These are phyloP conservation scores for Candolleomyces aberdarensis DNA, from an alignment of 768 basidiomycete species.

Conservation along the genomic window DNA sequence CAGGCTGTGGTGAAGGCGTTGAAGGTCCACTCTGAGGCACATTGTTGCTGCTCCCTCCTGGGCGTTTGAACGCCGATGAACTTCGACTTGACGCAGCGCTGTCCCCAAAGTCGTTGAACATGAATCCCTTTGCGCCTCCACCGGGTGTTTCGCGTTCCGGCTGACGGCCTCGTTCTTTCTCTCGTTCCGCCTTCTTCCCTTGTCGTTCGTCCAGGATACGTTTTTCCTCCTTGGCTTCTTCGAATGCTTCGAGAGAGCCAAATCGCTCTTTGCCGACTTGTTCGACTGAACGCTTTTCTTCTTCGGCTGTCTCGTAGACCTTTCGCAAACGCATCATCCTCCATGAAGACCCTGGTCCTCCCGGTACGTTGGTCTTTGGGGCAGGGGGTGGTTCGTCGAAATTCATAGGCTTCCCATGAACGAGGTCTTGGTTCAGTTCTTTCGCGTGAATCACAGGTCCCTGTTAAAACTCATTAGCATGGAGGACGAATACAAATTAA, in stretches of 20 bases:
- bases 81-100: constrained; percentile 76
- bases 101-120: constrained; percentile 63
- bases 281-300: constrained; percentile 70
- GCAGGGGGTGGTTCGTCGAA: constrained; percentile 36
- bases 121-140: constrained; percentile 51
- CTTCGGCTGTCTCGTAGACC: constrained; percentile 87
- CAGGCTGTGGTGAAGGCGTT: constrained; percentile 53
- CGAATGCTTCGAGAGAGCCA: constrained; percentile 78
- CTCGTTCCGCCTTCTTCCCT: constrained; percentile 43
- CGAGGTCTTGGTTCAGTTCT: constrained; percentile 62
- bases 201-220: constrained; percentile 82
- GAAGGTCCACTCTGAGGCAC: constrained; percentile 47
- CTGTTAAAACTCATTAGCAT: background rate
- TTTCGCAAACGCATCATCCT: constrained; percentile 95
- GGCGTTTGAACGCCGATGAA: constrained; percentile 76
- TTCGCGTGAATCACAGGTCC: constrained; percentile 42
- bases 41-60: constrained; percentile 44
- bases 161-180: constrained; percentile 29
- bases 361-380: constrained; percentile 61
- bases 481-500: background rate
- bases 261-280: constrained; percentile 88
- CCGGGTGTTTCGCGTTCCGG: constrained; percentile 29
- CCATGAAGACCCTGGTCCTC: constrained; percentile 94
- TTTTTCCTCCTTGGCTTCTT: constrained; percentile 86
- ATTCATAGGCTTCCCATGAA: constrained; percentile 39